Percentiles rank a stretch among this genome's conserved stretches.
Conservation (phyloP, 2,329 filamentous ascomycete genomes). For the Penicillium sp. region DNA sequence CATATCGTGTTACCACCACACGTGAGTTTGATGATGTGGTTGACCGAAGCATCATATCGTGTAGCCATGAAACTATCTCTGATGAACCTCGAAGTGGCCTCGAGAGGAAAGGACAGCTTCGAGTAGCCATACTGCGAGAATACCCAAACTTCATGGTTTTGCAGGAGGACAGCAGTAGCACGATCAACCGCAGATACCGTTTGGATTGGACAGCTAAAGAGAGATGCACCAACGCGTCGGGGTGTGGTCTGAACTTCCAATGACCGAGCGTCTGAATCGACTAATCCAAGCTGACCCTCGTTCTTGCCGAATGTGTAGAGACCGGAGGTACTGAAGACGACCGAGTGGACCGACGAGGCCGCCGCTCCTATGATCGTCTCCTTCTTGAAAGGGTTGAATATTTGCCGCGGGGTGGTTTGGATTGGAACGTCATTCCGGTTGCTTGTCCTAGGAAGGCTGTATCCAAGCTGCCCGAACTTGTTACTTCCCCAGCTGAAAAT, state of each 20-base stretch:
- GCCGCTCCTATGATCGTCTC: conserved; percentile 78
- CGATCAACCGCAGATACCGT: conserved; percentile 86
- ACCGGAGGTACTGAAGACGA: conserved; percentile 75
- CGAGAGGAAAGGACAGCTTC: conserved; percentile 78
- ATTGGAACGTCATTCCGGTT: conserved; percentile 79
- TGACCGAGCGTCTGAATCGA: conserved; percentile 91
- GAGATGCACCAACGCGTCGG: conserved; percentile 80
- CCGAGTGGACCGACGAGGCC: conserved; percentile 87
- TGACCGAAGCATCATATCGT: conserved; percentile 61
- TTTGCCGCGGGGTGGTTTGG: conserved; percentile 76
- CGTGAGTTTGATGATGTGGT: conserved; percentile 71
- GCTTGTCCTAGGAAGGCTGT: conserved; percentile 62
- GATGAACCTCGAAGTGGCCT: conserved; percentile 67
- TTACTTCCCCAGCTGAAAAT: conserved; percentile 95
- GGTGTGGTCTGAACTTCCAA: conserved; percentile 79
- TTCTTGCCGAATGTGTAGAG: conserved; percentile 96
- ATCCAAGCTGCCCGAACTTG: conserved; percentile 79
- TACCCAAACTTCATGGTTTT: conserved; percentile 85
- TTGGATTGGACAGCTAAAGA: conserved; percentile 69
- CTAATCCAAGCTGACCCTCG: conserved; percentile 85
- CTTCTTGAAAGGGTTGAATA: conserved; percentile 87
- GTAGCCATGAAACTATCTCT: conserved; percentile 63
- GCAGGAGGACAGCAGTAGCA: conserved; percentile 79
- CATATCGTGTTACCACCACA: conserved; percentile 90
- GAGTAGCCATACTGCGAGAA: conserved; percentile 96